phyloP scores from a whole-genome alignment of 2,329 filamentous ascomycete species.

The Penicillium sp. region DNA sequence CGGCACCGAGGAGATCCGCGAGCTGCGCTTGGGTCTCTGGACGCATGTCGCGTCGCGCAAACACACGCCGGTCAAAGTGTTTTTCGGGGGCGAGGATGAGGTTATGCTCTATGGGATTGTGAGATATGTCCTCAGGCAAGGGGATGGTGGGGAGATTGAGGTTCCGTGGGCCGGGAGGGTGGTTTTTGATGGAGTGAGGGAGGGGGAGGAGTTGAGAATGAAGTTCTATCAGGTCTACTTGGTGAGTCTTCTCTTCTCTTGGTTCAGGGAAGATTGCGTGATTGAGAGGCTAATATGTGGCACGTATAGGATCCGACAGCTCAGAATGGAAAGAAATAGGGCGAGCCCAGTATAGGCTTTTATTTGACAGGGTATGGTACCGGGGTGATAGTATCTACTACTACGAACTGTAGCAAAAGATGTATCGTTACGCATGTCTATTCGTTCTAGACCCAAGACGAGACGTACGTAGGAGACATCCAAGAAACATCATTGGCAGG shows the following conservation, averaged over 20 bases:
- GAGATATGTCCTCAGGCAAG: slow-evolving; percentile 38
- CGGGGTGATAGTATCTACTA: not conserved
- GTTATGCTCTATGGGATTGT: slow-evolving; percentile 46
- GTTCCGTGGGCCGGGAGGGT: slow-evolving; percentile 45
- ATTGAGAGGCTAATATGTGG: not conserved
- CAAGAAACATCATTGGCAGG: not conserved
- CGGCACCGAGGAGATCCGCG: slow-evolving; percentile 38
- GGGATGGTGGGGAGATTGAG: slow-evolving; percentile 37
- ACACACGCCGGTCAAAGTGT: slow-evolving; percentile 37
- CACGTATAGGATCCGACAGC: slow-evolving; percentile 38
- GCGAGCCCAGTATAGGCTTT: not conserved
- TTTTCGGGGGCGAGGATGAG: slow-evolving; percentile 39
- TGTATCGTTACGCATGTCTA: slow-evolving; percentile 7
- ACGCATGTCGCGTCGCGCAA: slow-evolving; percentile 40
- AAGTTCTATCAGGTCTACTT: slow-evolving; percentile 48
- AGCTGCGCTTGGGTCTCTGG: slow-evolving; percentile 43
- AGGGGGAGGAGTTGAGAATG: slow-evolving; percentile 36
- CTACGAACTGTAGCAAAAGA: not conserved
- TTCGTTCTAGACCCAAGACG: slow-evolving; percentile 1
- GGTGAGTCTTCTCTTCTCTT: slow-evolving; percentile 30
- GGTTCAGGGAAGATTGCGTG: not conserved
- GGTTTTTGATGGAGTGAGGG: slow-evolving; percentile 32
- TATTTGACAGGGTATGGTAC: slow-evolving; percentile 8
- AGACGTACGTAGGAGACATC: slow-evolving; percentile 1
- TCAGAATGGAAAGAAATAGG: slow-evolving; percentile 40